Percentiles rank a stretch among this genome's conserved stretches.
phyloP scores from a whole-genome alignment of 148 eudicot species.

The Camellia japonica region DNA sequence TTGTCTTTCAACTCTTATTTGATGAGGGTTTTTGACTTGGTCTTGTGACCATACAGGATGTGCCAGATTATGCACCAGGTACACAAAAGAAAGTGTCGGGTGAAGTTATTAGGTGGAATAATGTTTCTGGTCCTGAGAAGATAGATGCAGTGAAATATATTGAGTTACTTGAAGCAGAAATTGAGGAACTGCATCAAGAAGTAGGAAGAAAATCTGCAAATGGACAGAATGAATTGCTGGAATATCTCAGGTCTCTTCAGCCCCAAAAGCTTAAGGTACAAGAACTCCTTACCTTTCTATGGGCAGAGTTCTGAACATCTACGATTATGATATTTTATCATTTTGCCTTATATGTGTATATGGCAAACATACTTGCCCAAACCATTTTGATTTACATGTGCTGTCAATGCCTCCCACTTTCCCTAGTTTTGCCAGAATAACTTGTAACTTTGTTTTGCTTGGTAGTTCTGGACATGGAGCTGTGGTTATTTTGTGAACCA shows the following conservation, averaged over 20 bases:
- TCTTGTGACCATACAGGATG: conserved; percentile 39
- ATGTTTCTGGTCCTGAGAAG: conserved; percentile 76
- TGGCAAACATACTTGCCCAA: not conserved
- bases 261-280: conserved; percentile 83
- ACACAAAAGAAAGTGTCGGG: conserved; percentile 84
- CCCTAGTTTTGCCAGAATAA: not conserved
- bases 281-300: conserved; percentile 4
- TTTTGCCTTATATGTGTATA: not conserved
- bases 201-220: conserved; percentile 65
- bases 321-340: not conserved
- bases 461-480: not conserved
- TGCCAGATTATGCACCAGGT: conserved; percentile 77
- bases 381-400: not conserved
- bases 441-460: not conserved
- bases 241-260: conserved; percentile 73
- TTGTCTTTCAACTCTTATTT: not conserved
- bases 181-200: conserved; percentile 76
- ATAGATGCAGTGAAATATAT: conserved; percentile 83
- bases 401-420: not conserved
- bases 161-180: conserved; percentile 88
- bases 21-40: not conserved
- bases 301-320: not conserved
- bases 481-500: not conserved
- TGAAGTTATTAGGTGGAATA: conserved; percentile 84
- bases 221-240: conserved; percentile 80